Base-by-base conservation (phyloP, 306 rosid species). In the Quercus ilex region DNA sequence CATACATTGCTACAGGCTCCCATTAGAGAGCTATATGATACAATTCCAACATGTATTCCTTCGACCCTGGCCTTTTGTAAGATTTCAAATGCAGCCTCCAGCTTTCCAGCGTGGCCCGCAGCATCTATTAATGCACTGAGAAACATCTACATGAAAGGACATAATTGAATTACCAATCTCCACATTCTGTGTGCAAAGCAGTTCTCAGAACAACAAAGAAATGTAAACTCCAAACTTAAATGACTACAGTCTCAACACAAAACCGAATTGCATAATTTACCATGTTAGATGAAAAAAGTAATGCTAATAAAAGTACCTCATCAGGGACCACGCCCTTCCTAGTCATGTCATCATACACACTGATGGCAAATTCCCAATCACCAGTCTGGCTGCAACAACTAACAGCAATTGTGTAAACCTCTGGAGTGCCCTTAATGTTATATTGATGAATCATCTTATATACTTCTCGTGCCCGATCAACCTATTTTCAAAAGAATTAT, bases 1-100 rank as follows among this genome's bases (percentile, higher is more conserved):
- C 94, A 80, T 93, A 95, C 99, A 85, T 95, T 91, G 91, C 98
- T 87, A 85, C 98, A 95, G 74, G 99, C 99, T 43, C 99, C 99
- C 99, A 95, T 92, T 90, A 95, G 85, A 72, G 99, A 92, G 84
- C 99, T 91, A 86, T 91, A 95, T 74, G 97, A 69, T 78, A 91
- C 78, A 52, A 76, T 89, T 78, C 98, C 98, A 81, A 88, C 77
- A 21, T 21, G 65, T 58, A 86, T 77, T 89, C 99, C 94, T 87
- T 69, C 85, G 53, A 71, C 83, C 68, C 73, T 88, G 72, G 96
- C 94, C 80, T 92, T 91, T 56, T 82, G 83, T 75, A 95, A 71
- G 77, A 91, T 82, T 81, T 84, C 91, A 84, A 95, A 95, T 81
- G 98, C 99, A 79, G 90, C 92, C 83, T 95, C 99, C 81, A 95